Evolutionary conservation across 345 rosid species (phyloP).

Genomic region (Salix koriyanagi): DNA sequence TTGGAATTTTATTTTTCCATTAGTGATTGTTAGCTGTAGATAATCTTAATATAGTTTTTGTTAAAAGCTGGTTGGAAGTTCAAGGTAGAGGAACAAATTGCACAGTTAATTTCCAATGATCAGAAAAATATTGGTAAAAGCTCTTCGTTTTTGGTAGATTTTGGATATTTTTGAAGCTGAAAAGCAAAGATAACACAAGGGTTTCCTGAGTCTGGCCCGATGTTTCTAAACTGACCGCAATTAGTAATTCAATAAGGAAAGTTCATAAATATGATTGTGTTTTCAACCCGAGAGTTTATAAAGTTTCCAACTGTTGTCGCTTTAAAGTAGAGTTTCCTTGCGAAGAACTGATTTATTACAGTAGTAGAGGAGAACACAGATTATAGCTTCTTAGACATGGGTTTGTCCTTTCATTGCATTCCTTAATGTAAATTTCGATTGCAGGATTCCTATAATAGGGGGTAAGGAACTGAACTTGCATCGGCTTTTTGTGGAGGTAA

Average conservation of each 20-base stretch:
- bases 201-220: not conserved
- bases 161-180: not conserved
- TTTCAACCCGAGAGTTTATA: not conserved
- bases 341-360: not conserved
- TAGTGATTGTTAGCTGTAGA: not conserved
- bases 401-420: not conserved
- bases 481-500: conserved; percentile 85
- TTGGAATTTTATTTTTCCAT: not conserved
- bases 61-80: not conserved
- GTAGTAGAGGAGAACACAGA: not conserved
- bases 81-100: not conserved
- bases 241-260: not conserved
- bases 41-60: not conserved
- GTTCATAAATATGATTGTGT: not conserved
- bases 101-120: not conserved
- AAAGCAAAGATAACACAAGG: not conserved
- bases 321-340: not conserved
- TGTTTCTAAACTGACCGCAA: not conserved
- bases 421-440: conserved; percentile 3
- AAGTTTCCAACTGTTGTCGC: not conserved
- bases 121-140: not conserved
- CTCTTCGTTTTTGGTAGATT: not conserved
- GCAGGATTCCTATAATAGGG: conserved; percentile 90
- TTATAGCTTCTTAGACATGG: not conserved
- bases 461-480: conserved; percentile 90